Evolutionary conservation across 2,329 filamentous ascomycete genomes (phyloP), one percentile per base, ranked within the genome.

Genomic region (Tolypocladium endophyticum): DNA sequence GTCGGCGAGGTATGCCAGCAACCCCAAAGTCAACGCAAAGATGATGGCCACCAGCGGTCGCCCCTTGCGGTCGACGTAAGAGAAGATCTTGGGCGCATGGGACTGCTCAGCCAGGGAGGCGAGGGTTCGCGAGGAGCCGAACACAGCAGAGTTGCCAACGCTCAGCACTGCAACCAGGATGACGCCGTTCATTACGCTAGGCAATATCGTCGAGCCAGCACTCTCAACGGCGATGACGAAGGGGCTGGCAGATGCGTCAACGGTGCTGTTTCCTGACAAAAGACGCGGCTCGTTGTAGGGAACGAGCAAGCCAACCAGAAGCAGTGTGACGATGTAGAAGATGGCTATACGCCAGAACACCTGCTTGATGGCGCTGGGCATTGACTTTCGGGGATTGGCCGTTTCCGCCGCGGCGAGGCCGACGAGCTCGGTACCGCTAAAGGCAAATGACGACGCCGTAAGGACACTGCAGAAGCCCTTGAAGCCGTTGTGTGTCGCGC

Each of bases 281-380:
- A 96, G 85, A 3, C 81, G 78, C 0, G 69, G 59, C 62, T 95
- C 84, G 66, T 83, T 76, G 71, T 88, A 92, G 0, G 87, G 88
- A 0, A 97, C 90, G 3, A 96, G 79, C 0, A 96, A 80, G 33
- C 93, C 91, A 60, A 97, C 85, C 3, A 97, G 77, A 4, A 85
- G 85, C 14, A 97, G 81, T 0, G 89, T 89, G 38, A 95, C 85
- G 55, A 97, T 81, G 75, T 96, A 97, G 77, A 97, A 97, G 60
- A 95, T 80, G 4, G 86, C 85, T 69, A 96, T 96, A 68, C 92
- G 87, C 92, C 92, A 97, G 73, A 96, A 96, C 28, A 96, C 91
- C 72, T 96, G 92, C 76, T 95, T 96, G 68, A 95, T 86, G 16
- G 92, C 92, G 0, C 86, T 91, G 0, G 92, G 92, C 0, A 97